Evolutionary conservation across 805 yeast species (phyloP).

Genomic region (Clavispora asparagi): DNA sequence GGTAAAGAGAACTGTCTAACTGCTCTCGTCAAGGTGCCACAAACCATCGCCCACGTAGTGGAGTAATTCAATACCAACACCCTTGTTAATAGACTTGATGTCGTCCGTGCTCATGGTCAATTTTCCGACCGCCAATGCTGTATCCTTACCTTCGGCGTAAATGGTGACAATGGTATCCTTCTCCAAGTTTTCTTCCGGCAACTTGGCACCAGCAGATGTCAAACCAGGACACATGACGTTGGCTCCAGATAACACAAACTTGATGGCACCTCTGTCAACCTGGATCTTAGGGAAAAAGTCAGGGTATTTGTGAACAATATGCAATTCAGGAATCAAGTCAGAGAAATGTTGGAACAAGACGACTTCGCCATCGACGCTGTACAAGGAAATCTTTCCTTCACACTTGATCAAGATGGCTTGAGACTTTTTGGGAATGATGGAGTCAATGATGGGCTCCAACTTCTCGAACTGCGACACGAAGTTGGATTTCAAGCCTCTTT

Average conservation of each 20-base stretch:
- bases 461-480: constrained; percentile 68
- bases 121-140: constrained; percentile 87
- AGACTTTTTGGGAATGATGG: constrained; percentile 81
- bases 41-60: constrained; percentile 88
- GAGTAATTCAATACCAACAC: constrained; percentile 80
- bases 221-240: constrained; percentile 96
- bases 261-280: constrained; percentile 95
- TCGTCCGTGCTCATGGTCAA: constrained; percentile 85
- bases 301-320: constrained; percentile 77
- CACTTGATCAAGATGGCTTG: constrained; percentile 78
- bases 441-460: constrained; percentile 75
- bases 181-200: constrained; percentile 69
- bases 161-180: constrained; percentile 72
- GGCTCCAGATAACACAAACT: constrained; percentile 92
- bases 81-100: constrained; percentile 76
- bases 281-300: constrained; percentile 77
- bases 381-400: constrained; percentile 81
- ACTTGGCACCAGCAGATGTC: constrained; percentile 75
- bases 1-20: not conserved
- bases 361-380: constrained; percentile 66
- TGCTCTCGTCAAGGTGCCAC: constrained; percentile 52
- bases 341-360: constrained; percentile 78
- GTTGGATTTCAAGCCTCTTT: constrained; percentile 75
- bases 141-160: constrained; percentile 89
- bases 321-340: constrained; percentile 70